Conservation (phyloP, 257 asterid genomes). For the Vinca minor region DNA sequence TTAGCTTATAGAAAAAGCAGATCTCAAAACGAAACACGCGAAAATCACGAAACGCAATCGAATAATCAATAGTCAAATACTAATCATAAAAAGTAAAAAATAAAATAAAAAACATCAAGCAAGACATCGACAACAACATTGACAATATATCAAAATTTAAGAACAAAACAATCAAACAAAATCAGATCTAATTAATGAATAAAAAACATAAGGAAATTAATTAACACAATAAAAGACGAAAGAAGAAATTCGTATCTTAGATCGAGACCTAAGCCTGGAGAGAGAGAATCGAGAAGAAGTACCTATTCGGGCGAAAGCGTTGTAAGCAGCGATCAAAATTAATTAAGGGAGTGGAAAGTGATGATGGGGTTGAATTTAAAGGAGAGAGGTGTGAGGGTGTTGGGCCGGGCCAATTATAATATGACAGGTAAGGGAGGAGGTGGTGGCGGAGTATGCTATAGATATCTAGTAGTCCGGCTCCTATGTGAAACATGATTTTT, state of each 20-base stretch:
- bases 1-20: not conserved
- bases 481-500: too few relatives aligned
- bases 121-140: not conserved
- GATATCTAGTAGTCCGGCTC: too few relatives aligned
- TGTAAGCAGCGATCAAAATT: not conserved
- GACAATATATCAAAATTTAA: not conserved
- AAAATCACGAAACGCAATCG: not conserved
- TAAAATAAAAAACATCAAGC: not conserved
- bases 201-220: not conserved
- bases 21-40: not conserved
- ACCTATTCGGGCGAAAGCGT: not conserved
- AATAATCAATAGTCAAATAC: too few relatives aligned
- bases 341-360: constrained; percentile 2
- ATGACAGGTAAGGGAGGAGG: constrained; percentile 14
- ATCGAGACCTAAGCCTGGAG: not conserved
- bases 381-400: constrained; percentile 4
- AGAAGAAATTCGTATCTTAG: not conserved
- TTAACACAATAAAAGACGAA: not conserved
- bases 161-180: not conserved
- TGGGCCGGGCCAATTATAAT: constrained; percentile 16
- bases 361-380: constrained; percentile 14
- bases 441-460: too few relatives aligned
- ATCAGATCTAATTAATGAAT: not conserved
- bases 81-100: too few relatives aligned
- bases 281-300: not conserved